Base-by-base conservation (phyloP, 1,139 yeast genomes). In the Kluyveromyces sp. region DNA sequence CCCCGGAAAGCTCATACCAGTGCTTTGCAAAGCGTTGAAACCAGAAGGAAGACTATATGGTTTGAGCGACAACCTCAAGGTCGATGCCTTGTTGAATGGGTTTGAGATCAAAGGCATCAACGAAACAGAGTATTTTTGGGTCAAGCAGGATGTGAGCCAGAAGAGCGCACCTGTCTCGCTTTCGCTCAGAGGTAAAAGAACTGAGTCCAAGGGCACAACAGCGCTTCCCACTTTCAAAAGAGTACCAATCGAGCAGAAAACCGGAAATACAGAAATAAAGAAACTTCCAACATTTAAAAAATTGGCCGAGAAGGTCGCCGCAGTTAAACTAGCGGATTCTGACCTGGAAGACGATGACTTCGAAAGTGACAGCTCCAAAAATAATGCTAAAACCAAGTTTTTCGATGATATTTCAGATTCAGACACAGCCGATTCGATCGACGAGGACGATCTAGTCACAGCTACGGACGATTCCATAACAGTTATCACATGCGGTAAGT, bases 321-420 rank as follows among this genome's bases (percentile, higher is more conserved):
- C 41, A 13, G 45, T 40, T 25, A 39, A 44, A 39, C 38, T 41
- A 40, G 37, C 52, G 11, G 40, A 46, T 2, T 47, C 39, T 12
- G 39, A 46, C 33, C 36, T 44, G 39, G 39, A 46, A 42, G 52
- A 50, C 39, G 37, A 43, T 40, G 61, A 46, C n/a, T 55, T 50
- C 22, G 59, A 50, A 6, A 48, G 45, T 22, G 57, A 50, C 28
- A 52, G 45, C 36, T 47, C 51, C 32, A 51, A 48, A 20, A 48
- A 48, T 43, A 52, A 54, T 36, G 44, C 58, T 34, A 79, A 76
- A 59, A 66, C 75, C 44, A 66, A 72, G 19, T 78, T 69, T 54
- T 77, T 79, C 56, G 74, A 77, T 47, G 79, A 74, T 43, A 64
- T 64, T 12, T 70, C 63, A 25, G 68, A 64, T 31, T 68, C 65